Conservation (phyloP, 2,329 filamentous ascomycete species). For the Zymoseptoria crescenta region DNA sequence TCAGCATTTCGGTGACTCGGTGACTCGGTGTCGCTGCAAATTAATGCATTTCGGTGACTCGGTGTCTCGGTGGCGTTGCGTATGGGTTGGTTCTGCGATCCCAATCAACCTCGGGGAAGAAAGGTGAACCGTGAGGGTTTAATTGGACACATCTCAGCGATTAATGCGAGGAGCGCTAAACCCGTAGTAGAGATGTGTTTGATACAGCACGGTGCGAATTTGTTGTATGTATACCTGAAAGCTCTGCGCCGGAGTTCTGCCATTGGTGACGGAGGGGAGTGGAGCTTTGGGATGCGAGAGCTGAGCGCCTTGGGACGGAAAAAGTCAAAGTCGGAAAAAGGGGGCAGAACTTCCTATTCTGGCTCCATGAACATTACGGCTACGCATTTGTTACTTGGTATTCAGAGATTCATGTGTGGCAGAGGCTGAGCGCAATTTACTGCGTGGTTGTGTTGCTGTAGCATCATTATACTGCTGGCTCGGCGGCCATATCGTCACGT, state of each 20-base stretch:
- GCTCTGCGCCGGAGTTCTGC: not conserved
- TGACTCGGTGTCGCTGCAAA: not conserved
- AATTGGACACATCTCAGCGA: not conserved
- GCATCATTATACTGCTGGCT: not conserved
- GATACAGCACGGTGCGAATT: not conserved
- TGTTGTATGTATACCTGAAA: not conserved
- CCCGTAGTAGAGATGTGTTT: not conserved
- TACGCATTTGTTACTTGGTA: not conserved
- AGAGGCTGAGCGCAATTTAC: not conserved
- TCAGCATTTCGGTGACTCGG: not conserved
- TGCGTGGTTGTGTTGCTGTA: not conserved
- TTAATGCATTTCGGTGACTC: not conserved
- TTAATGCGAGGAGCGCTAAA: not conserved
- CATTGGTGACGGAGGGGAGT: not conserved
- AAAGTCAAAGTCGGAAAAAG: not conserved
- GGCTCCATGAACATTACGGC: not conserved
- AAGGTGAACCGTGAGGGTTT: not conserved
- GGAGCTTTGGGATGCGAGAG: not conserved
- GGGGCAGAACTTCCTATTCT: not conserved
- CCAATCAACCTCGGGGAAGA: not conserved
- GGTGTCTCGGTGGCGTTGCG: not conserved
- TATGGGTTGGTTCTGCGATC: not conserved
- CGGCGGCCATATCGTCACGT: not conserved
- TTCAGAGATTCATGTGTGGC: not conserved
- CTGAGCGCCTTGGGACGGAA: not conserved